Evolutionary conservation across 2,329 filamentous ascomycete genomes (phyloP).

Genomic region (Aspergillus cejpii): DNA sequence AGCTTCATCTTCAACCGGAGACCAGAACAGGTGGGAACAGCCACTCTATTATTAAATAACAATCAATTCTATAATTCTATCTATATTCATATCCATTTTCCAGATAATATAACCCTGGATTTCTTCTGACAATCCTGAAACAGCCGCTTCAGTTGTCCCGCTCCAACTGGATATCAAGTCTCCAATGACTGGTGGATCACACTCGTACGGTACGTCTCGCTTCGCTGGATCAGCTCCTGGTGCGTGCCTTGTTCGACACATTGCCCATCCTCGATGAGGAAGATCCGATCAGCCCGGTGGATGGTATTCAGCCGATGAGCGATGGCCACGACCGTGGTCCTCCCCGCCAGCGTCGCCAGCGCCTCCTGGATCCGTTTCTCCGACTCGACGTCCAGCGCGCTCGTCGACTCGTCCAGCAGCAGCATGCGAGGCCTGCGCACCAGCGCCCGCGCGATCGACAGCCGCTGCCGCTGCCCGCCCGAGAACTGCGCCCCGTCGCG

Average conservation of each 20-base stretch:
- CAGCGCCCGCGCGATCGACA: constrained; percentile 54
- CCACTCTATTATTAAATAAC: too few species aligned
- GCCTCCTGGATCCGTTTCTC: constrained; percentile 45
- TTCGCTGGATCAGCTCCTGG: constrained; percentile 44
- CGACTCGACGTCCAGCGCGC: constrained; percentile 51
- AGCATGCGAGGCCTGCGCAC: constrained; percentile 50
- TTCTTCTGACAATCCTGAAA: neutral
- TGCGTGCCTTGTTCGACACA: constrained; percentile 47
- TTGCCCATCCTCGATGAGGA: constrained; percentile 48
- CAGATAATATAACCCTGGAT: too few species aligned
- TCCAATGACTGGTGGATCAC: constrained; percentile 46
- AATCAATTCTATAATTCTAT: too few species aligned
- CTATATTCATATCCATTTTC: neutral
- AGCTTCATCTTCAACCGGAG: too few species aligned
- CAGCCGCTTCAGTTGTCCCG: neutral
- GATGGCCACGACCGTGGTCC: constrained; percentile 38
- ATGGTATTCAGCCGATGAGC: constrained; percentile 40
- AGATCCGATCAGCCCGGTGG: constrained; percentile 69
- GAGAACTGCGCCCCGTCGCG: constrained; percentile 51
- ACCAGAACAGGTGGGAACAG: neutral
- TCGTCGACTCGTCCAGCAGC: constrained; percentile 56
- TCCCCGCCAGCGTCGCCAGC: constrained; percentile 27
- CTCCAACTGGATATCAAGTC: constrained; percentile 9
- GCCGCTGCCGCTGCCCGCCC: constrained; percentile 53
- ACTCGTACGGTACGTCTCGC: constrained; percentile 47